Percentiles rank a stretch among this genome's conserved stretches.
These are phyloP conservation scores for Tinospora cordifolia DNA, from an alignment of 164 flowering plant species.

Conservation along the genomic window DNA sequence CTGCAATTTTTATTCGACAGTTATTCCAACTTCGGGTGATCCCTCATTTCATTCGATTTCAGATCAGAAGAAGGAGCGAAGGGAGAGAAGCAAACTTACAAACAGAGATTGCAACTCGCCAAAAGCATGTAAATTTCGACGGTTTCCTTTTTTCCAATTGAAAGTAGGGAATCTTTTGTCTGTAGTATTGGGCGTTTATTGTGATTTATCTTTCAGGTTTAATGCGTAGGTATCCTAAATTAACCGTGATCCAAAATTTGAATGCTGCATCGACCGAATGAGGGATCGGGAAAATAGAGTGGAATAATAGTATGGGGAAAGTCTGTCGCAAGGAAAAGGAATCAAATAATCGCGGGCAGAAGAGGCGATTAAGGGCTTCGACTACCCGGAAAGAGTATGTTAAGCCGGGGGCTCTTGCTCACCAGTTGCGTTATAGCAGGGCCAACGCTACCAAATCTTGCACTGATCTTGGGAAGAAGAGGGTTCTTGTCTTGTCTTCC, in stretches of 20 bases:
- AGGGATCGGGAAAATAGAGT: neutral
- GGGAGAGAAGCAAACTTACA: neutral
- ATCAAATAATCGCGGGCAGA: slow-evolving; percentile 33
- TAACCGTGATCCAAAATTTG: neutral
- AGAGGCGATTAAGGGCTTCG: slow-evolving; percentile 26
- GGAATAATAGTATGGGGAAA: slow-evolving; percentile 46
- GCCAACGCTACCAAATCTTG: slow-evolving; percentile 44
- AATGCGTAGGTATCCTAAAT: slow-evolving; percentile 7
- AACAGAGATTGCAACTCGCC: neutral
- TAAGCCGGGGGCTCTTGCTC: slow-evolving; percentile 77
- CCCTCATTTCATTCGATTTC: neutral
- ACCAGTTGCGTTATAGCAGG: slow-evolving; percentile 53
- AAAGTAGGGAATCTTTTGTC: neutral
- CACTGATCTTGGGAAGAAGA: slow-evolving; percentile 73
- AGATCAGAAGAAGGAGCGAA: neutral
- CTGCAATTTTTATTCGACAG: too few relatives aligned
- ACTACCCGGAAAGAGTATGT: slow-evolving; percentile 47
- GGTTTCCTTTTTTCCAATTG: neutral
- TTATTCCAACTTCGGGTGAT: neutral
- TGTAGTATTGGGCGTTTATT: neutral
- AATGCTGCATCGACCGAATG: neutral
- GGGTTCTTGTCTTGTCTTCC: slow-evolving; percentile 42
- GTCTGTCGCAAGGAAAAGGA: slow-evolving; percentile 40
- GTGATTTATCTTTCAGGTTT: slow-evolving; percentile 8
- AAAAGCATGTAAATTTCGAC: slow-evolving; percentile 7